Evolutionary conservation across 1,284 basidiomycete species (phyloP).

Genomic region (Moesziomyces parantarcticus): DNA sequence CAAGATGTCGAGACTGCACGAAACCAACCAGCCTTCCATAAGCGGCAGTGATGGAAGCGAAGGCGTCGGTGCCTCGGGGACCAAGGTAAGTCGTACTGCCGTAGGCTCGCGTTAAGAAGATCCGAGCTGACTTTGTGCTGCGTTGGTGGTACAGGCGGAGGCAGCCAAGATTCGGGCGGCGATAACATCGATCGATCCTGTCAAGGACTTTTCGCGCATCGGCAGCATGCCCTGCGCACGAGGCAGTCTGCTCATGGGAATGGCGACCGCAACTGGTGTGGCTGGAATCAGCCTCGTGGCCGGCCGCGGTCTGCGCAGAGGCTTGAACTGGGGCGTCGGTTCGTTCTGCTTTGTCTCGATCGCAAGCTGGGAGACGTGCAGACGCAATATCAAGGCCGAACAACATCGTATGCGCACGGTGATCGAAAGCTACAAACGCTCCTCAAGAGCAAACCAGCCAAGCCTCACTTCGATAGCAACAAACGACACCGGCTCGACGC

Average conservation of each 20-base stretch:
- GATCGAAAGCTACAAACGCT: constrained; percentile 38
- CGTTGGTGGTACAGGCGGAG: constrained; percentile 18
- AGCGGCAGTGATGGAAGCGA: constrained; percentile 5
- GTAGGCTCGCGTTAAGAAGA: too few relatives aligned
- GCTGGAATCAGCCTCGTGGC: constrained; percentile 47
- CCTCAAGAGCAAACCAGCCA: constrained; percentile 2
- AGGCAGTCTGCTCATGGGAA: constrained; percentile 40
- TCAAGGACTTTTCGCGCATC: constrained; percentile 35
- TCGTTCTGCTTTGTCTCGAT: constrained; percentile 45
- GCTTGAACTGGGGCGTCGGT: constrained; percentile 55
- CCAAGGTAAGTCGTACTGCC: constrained; percentile 17
- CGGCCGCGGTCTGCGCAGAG: constrained; percentile 39
- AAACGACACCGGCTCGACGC: not conserved
- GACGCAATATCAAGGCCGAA: constrained; percentile 45
- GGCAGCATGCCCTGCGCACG: constrained; percentile 47
- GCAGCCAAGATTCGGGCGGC: constrained; percentile 40
- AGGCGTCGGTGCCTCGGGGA: constrained; percentile 7
- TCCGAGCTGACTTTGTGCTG: not conserved
- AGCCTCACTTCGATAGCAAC: constrained; percentile 10
- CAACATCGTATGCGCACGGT: constrained; percentile 45
- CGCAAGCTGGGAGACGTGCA: constrained; percentile 47
- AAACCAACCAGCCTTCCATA: constrained; percentile 12
- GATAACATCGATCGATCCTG: constrained; percentile 25
- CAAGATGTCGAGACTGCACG: constrained; percentile 37
- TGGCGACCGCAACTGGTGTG: constrained; percentile 50